phyloP scores from a whole-genome alignment of 306 rosid genomes.

The Gastrolobium bilobum region DNA sequence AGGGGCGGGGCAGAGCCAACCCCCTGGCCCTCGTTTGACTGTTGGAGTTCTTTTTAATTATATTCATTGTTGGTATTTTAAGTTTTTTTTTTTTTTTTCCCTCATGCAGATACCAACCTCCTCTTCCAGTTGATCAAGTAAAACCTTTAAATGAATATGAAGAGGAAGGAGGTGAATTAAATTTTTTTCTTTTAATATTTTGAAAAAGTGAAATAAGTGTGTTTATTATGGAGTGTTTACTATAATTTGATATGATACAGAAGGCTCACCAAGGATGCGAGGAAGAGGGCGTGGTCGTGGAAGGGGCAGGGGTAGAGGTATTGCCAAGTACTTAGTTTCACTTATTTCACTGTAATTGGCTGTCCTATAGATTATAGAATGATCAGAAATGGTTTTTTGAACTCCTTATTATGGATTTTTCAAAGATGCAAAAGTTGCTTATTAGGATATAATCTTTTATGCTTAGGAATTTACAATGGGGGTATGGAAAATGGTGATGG shows the following conservation, averaged over 20 bases:
- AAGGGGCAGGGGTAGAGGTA: conserved; percentile 84
- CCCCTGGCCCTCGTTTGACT: too few relatives aligned
- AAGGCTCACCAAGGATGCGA: conserved; percentile 70
- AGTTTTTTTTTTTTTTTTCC: background rate
- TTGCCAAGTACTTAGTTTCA: conserved; percentile 34
- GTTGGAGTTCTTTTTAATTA: background rate
- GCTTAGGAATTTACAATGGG: conserved; percentile 73
- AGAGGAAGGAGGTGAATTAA: conserved; percentile 77
- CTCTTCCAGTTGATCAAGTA: conserved; percentile 86
- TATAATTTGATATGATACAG: conserved; percentile 57
- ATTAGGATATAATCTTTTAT: background rate
- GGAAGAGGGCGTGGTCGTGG: conserved; percentile 84
- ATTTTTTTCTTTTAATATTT: conserved; percentile 21
- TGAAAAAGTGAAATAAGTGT: conserved; percentile 3
- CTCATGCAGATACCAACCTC: conserved; percentile 77
- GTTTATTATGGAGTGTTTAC: background rate
- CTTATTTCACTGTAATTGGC: conserved; percentile 26
- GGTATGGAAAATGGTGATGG: conserved; percentile 78
- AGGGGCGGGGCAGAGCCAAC: background rate
- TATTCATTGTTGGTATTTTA: conserved; percentile 14
- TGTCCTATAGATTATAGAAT: conserved; percentile 9
- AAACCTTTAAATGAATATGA: conserved; percentile 80
- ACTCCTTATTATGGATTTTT: conserved; percentile 6
- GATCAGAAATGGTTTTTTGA: background rate
- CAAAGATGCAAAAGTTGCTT: conserved; percentile 26